Base-by-base conservation (phyloP, 352 stramenopile genomes). In the Phytophthora podocarpi region DNA sequence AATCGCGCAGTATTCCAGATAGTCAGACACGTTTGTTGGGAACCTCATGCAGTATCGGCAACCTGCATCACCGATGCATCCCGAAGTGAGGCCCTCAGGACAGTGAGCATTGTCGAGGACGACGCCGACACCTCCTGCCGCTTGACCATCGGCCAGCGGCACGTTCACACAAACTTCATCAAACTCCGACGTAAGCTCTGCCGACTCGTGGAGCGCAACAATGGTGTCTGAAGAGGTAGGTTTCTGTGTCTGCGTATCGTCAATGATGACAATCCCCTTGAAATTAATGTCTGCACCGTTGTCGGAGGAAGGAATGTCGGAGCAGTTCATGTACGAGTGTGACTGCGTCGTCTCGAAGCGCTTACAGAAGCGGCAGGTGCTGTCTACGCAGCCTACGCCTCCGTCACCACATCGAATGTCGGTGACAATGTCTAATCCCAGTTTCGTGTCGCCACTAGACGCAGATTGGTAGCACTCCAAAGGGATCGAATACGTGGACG, bases 31-130 rank as follows among this genome's bases (percentile, higher is more conserved):
- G 28, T 51, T 55, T 4, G 63, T 64, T 31, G 60, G 52, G 37
- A 72, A 70, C 30, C 66, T 59, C 58, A 70, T 72, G 53, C 67
- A 76, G 42, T 70, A 70, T 24, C 66, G 52, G 36, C 67, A 76
- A 13, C 67, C 67, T 23, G 31, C 24, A 32, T 52, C 51, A 10
- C 59, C 59, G 12, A 76, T 59, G 23, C 67, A 76, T 21, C 67
- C 67, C 0, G 67, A 45, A 20, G 63, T 50, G 4, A 64, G 46
- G 9, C 67, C 67, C 15, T 63, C 41, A 5, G 67, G 63, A 13
- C 67, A 76, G 31, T 72, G 39, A 20, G 24, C 39, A 16, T 52
- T 67, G 27, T 76, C 67, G 15, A 72, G 64, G 4, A 71, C 64
- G 13, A 72, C 56, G 8, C 57, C 56, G 11, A 76, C 56, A 6